These are phyloP conservation scores for Lecanicillium sp. DNA, from an alignment of 2,329 filamentous ascomycete genomes.

Conservation along the genomic window DNA sequence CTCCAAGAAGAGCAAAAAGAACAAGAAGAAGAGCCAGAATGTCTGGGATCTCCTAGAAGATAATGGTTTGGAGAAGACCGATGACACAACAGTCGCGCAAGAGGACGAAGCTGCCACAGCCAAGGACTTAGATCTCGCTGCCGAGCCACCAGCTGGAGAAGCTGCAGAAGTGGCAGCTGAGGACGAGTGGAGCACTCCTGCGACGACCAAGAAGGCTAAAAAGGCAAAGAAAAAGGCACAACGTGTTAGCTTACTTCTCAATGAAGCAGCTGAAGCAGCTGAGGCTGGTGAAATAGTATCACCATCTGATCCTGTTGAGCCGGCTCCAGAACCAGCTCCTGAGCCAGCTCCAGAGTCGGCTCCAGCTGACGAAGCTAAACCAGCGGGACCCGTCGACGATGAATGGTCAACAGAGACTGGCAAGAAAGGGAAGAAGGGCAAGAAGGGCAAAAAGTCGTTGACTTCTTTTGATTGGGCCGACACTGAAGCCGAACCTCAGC, in stretches of 20 bases:
- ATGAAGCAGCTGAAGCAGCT: neutral
- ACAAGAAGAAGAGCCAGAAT: conserved; percentile 19
- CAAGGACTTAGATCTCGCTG: neutral
- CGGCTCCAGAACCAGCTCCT: neutral
- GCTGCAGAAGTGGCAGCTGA: conserved; percentile 1
- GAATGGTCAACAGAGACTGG: conserved; percentile 3
- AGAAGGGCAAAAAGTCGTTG: conserved; percentile 17
- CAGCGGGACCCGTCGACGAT: too few relatives aligned
- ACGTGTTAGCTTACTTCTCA: neutral
- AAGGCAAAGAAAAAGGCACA: conserved; percentile 9
- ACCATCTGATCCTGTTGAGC: neutral
- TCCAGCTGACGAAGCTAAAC: too few relatives aligned
- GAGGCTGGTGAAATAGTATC: neutral
- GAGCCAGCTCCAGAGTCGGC: too few relatives aligned
- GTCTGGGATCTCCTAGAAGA: conserved; percentile 9
- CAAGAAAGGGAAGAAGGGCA: conserved; percentile 20
- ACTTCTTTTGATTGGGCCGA: neutral
- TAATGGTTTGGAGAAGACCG: neutral
- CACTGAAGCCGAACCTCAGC: neutral
- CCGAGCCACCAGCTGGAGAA: neutral
- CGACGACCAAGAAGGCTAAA: conserved; percentile 9
- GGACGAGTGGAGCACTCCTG: conserved; percentile 10
- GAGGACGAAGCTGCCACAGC: neutral
- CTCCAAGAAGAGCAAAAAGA: conserved; percentile 24
- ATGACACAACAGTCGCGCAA: neutral